Conservation (phyloP, 2,329 filamentous ascomycete species). For the Tolypocladium tropicale region DNA sequence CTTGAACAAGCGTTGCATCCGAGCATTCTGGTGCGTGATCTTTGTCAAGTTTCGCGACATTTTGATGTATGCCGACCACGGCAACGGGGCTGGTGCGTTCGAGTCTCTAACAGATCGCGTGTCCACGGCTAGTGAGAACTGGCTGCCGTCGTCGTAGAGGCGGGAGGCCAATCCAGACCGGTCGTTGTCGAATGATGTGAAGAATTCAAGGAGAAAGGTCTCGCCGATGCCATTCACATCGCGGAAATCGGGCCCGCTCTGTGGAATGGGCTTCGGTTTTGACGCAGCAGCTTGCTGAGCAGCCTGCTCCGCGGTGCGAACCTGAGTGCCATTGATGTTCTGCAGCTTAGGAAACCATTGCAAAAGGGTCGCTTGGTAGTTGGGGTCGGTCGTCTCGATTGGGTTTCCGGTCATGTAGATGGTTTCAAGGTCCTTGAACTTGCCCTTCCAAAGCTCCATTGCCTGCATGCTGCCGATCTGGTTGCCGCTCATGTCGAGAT, state of each 20-base stretch:
- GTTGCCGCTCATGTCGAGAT: constrained; percentile 84
- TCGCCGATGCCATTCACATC: constrained; percentile 68
- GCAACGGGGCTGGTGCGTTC: constrained; percentile 31
- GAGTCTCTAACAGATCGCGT: constrained; percentile 42
- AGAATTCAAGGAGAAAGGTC: constrained; percentile 65
- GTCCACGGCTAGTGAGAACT: constrained; percentile 68
- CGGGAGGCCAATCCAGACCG: constrained; percentile 49
- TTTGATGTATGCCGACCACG: constrained; percentile 68
- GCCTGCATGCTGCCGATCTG: constrained; percentile 57
- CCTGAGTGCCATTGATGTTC: constrained; percentile 62
- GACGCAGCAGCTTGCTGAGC: constrained; percentile 40
- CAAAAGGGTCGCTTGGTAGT: constrained; percentile 58
- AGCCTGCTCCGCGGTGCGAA: constrained; percentile 63
- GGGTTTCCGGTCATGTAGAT: constrained; percentile 72
- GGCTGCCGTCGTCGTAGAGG: constrained; percentile 67
- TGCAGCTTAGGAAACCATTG: constrained; percentile 77
- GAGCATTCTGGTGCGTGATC: constrained; percentile 48
- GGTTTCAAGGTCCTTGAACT: constrained; percentile 70
- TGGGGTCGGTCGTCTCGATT: constrained; percentile 48
- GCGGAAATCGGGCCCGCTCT: constrained; percentile 58
- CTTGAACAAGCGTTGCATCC: constrained; percentile 54
- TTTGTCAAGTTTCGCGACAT: constrained; percentile 68
- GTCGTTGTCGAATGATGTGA: constrained; percentile 63
- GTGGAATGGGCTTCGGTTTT: constrained; percentile 47
- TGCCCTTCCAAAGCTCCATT: constrained; percentile 67